phyloP scores from a whole-genome alignment of 352 stramenopile genomes.

The Thalassiosira livingstoniorum region DNA sequence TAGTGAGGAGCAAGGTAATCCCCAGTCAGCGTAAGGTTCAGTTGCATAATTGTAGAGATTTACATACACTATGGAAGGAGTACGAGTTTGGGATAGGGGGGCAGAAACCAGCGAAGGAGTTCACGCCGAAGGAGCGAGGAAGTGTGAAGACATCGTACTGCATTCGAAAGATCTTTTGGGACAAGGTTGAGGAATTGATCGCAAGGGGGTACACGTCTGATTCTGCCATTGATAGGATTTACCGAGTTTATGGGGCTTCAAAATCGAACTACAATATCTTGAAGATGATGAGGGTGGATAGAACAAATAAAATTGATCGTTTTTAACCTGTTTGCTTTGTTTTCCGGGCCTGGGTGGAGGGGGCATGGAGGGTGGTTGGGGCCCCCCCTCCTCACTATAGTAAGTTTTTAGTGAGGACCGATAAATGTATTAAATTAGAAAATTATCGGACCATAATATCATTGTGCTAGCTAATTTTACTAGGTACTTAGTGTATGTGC shows the following conservation, averaged over 20 bases:
- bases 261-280: too few species aligned
- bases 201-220: not conserved
- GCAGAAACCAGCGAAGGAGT: not conserved
- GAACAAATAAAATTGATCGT: too few species aligned
- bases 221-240: constrained; percentile 6
- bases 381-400: too few species aligned
- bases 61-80: constrained; percentile 2
- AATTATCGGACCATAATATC: too few species aligned
- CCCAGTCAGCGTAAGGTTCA: not conserved
- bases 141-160: not conserved
- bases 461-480: too few species aligned
- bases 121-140: not conserved
- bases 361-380: too few species aligned
- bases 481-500: too few species aligned
- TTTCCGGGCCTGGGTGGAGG: too few species aligned
- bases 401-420: too few species aligned
- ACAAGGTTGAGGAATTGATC: not conserved
- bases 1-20: not conserved
- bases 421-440: too few species aligned
- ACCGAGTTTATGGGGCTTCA: not conserved
- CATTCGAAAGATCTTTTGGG: not conserved
- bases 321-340: too few species aligned
- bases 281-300: too few species aligned
- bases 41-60: not conserved
- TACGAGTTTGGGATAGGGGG: not conserved